phyloP scores from a whole-genome alignment of 169 alveolate species.

The Cryptosporidium viatorum region DNA sequence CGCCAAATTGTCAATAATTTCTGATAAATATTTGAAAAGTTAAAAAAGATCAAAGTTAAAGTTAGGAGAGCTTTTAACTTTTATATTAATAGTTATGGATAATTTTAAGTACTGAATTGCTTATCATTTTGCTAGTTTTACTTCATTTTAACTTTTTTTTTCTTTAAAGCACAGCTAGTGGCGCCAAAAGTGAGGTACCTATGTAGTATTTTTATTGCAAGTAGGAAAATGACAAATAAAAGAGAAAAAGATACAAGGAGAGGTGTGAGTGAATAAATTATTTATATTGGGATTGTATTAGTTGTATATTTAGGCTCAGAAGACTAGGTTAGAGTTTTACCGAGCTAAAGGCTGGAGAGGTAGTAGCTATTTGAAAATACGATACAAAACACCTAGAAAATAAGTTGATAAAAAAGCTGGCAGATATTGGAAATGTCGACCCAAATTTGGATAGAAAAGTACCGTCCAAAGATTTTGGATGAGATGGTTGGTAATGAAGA shows the following conservation, averaged over 20 bases:
- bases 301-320: no score
- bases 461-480: constrained; percentile 94
- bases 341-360: neutral
- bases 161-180: neutral
- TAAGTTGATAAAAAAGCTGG: neutral
- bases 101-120: no score
- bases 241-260: neutral
- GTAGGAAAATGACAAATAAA: neutral
- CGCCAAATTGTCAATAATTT: neutral
- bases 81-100: no score
- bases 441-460: constrained; percentile 95
- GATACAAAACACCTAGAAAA: neutral
- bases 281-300: neutral
- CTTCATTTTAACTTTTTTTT: neutral
- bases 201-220: neutral
- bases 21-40: neutral
- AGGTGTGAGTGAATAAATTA: neutral
- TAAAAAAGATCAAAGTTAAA: no score
- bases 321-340: neutral
- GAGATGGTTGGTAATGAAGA: constrained; percentile 97
- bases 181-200: constrained; percentile 16
- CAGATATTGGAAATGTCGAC: constrained; percentile 57
- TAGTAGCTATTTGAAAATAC: neutral
- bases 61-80: no score
- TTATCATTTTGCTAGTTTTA: no score